Base-by-base conservation (phyloP, 768 basidiomycete genomes). In the Lactarius akahatsu region DNA sequence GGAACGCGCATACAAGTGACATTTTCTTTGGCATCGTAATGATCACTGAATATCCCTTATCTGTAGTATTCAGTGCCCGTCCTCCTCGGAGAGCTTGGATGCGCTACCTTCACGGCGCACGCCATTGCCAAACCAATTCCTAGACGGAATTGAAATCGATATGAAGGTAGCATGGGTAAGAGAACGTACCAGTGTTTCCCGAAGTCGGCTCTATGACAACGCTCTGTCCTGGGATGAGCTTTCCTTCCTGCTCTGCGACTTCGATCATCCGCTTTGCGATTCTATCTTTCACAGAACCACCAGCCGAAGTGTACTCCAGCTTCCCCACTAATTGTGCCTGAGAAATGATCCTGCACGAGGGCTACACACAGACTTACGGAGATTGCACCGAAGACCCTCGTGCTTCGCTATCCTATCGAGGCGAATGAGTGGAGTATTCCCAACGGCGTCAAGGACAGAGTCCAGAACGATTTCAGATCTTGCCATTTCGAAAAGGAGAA, bases 241-340 rank as follows among this genome's bases (percentile, higher is more conserved):
- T 86, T 40, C 95, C 96, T 40, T 93, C 88, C 62, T 82, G 81
- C 80, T 99, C 97, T 7, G 96, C 97, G n/a, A 89, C 85, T 70
- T 94, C 89, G 2, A 98, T 86, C 96, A 99, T 99, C 13, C 93
- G 87, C 76, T 94, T 96, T 32, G 95, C 96, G 61, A 98, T 96
- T 65, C 96, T 82, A 75, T 98, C 96, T 79, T 99, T 99, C 66
- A 98, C 90, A 2, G 91, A 94, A 2, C 96, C 96, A 11, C 96
- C 97, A 2, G 87, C 89, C 23, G 92, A 94, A 73, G 92, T 84
- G 75, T 86, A 98, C 72, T 99, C 96, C 18, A 91, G 82, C 77
- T 97, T 98, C 8, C 83, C 96, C 73, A 96, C 92, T 96, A 68
- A 59, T 28, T 43, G 28, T 18, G 36, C 34, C 28, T 32, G 54